Evolutionary conservation across 2,329 filamentous ascomycete species (phyloP).

Genomic region (Clonostachys sp.): DNA sequence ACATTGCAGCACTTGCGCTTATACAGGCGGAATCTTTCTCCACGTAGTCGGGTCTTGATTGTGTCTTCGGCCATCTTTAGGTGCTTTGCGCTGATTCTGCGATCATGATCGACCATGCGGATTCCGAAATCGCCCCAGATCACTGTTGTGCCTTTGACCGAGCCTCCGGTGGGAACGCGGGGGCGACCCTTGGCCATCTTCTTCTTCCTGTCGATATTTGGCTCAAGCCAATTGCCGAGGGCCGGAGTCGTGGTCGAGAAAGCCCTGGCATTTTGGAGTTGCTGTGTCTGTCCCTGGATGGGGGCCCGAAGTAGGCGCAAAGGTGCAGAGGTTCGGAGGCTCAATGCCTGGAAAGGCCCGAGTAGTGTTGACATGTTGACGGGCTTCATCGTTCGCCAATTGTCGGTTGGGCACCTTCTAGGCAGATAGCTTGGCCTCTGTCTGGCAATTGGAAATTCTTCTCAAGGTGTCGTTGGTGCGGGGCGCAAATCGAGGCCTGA

Average conservation of each 20-base stretch:
- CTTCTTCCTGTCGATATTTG: conserved; percentile 68
- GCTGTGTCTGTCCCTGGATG: conserved; percentile 14
- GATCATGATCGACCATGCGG: conserved; percentile 89
- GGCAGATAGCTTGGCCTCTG: not conserved
- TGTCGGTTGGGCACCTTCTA: not conserved
- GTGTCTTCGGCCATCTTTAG: conserved; percentile 91
- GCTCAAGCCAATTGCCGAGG: conserved; percentile 75
- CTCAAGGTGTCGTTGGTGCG: conserved; percentile 4
- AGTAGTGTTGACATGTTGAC: conserved; percentile 36
- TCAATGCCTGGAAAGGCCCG: conserved; percentile 46
- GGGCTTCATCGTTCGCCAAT: conserved; percentile 38
- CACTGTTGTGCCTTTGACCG: conserved; percentile 86
- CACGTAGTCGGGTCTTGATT: conserved; percentile 82
- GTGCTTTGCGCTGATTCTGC: conserved; percentile 80
- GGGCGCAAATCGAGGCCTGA: too few relatives aligned
- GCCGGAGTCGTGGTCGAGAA: conserved; percentile 67
- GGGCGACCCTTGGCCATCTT: conserved; percentile 91
- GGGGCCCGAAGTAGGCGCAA: conserved; percentile 29
- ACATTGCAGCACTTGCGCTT: conserved; percentile 89
- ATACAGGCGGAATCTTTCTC: conserved; percentile 88
- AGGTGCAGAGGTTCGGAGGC: conserved; percentile 31
- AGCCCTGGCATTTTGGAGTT: conserved; percentile 47
- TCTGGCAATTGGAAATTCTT: too few relatives aligned
- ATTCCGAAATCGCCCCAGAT: conserved; percentile 96
- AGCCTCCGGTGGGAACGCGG: conserved; percentile 85